A percentile compares a stretch with the other conserved stretches of the same genome.
Evolutionary conservation across 768 basidiomycete species (phyloP).

Genomic region (Boletus sp.): DNA sequence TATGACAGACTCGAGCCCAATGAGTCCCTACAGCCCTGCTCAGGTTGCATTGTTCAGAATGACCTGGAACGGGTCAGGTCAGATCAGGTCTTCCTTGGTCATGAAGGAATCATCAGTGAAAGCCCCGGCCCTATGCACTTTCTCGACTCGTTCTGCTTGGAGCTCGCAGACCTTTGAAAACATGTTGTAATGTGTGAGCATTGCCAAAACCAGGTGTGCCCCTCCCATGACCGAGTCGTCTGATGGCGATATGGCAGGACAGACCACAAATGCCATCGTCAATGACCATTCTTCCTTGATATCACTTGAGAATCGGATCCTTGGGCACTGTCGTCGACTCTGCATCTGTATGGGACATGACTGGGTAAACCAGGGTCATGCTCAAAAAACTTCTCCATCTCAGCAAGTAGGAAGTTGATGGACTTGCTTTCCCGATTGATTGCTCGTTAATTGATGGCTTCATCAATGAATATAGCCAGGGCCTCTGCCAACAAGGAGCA

Average conservation of each 20-base stretch:
- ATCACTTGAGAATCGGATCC: constrained; percentile 45
- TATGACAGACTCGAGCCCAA: constrained; percentile 57
- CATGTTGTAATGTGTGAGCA: constrained; percentile 54
- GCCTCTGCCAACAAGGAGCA: constrained; percentile 56
- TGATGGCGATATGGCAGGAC: constrained; percentile 38
- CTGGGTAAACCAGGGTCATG: constrained; percentile 68
- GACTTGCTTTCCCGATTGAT: constrained; percentile 51
- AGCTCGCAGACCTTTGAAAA: constrained; percentile 46
- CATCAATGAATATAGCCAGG: constrained; percentile 68
- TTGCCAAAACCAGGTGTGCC: too few relatives aligned
- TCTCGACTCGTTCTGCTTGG: constrained; percentile 54
- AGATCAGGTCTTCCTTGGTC: too few relatives aligned
- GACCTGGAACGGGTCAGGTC: constrained; percentile 55
- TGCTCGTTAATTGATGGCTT: constrained; percentile 60
- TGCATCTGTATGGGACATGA: constrained; percentile 60
- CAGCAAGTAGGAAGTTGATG: constrained; percentile 68
- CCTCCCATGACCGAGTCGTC: too few relatives aligned
- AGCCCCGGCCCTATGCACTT: constrained; percentile 45
- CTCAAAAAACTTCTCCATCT: constrained; percentile 77
- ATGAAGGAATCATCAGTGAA: constrained; percentile 48
- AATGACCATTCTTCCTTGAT: constrained; percentile 48
- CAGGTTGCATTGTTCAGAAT: constrained; percentile 47
- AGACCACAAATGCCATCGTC: constrained; percentile 55
- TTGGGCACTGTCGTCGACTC: constrained; percentile 57
- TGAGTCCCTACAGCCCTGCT: constrained; percentile 49